Evolutionary conservation across 2,329 filamentous ascomycete species (phyloP), one percentile per base, ranked within the genome.

Genomic region (Nannizziopsis arthrosporioides): DNA sequence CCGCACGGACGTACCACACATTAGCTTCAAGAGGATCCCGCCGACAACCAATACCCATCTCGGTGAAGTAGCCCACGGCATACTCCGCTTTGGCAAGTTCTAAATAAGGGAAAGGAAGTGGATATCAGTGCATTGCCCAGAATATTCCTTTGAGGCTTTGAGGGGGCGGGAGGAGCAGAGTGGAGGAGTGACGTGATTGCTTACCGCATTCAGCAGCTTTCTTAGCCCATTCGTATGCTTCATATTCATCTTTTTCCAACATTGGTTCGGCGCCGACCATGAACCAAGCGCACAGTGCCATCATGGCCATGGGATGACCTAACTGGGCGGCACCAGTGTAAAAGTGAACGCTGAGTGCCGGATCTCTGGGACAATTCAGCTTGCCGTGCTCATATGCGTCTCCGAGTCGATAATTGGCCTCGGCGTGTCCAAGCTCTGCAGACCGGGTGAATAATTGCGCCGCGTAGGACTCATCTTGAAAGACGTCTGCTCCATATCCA

Each of bases 251-350:
- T 67, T 92, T 94, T 52, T 94, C 89, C 17, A 98, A 70, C 11
- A 96, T 80, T 0, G 89, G 88, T 56, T 89, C 84, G 1, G 92
- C 92, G 9, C 92, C 92, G 36, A 96, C 84, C 75, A 96, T 84
- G 65, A 96, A 98, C 92, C 92, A 98, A 9, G 92, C 92, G 67
- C 92, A 98, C 7, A 98, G 73, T 3, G 90, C 90, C 89, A 98
- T 94, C 88, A 96, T 96, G 42, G 88, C 90, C 42, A 81, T 77
- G 0, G 88, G 75, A 60, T 95, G 84, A 1, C 86, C 87, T 40
- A 77, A 75, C 60, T 94, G 85, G 2, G 92, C 92, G 10, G 92
- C 90, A 19, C 82, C 83, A 1, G 90, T 98, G 69, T 98, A 98
- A 63, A 95, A 98, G 65, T 98, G 92, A 8, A 98, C 88, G 55